Evolutionary conservation across 2,329 filamentous ascomycete genomes (phyloP), one percentile per base, ranked within the genome.

Genomic region (Cytospora mali): DNA sequence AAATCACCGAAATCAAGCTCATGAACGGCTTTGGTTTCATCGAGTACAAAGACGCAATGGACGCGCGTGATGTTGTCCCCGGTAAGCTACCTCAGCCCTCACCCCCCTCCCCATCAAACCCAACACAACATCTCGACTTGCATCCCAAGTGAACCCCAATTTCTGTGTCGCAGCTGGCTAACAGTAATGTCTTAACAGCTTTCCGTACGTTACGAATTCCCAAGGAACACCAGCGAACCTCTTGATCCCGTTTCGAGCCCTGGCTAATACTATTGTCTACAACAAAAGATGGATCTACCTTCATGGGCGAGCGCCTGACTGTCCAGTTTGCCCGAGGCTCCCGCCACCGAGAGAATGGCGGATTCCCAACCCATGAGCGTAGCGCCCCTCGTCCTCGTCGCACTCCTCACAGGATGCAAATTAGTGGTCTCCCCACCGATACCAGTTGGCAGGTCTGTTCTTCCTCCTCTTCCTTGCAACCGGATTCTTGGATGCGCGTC

Each of bases 1-100:
- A 97, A 77, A 98, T 99, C 76, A 95, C 91, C 70, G 95, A 99
- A 82, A 94, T 99, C 81, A 99, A 99, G 84, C 88, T 99, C 68
- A 99, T 99, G 95, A 98, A 97, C 76, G 95, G 95, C 74, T 99
- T 99, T 75, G 95, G 95, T 76, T 99, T 99, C 83, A 97, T 99
- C 76, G 95, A 99, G 79, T 99, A 98, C 80, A 96, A 97, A 79
- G 95, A 98, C 81, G 88, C 93, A 64, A 92, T 97, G 90, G 95
- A 99, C 81, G 95, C 95, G 70, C 91, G 94, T 75, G 95, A 99
- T 80, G 93, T 99, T 68, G 95, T 99, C 73, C 95, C 95, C 79
- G 94, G 95, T 97, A 86, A 81, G 89, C 73, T 54, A 31, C 18
- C 23, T 27, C 29, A 6, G 42, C n/a, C 18, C 33, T 25, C 31